These are phyloP conservation scores for Gracilariopsis chorda DNA, from an alignment of 23 red algal species.

Conservation along the genomic window DNA sequence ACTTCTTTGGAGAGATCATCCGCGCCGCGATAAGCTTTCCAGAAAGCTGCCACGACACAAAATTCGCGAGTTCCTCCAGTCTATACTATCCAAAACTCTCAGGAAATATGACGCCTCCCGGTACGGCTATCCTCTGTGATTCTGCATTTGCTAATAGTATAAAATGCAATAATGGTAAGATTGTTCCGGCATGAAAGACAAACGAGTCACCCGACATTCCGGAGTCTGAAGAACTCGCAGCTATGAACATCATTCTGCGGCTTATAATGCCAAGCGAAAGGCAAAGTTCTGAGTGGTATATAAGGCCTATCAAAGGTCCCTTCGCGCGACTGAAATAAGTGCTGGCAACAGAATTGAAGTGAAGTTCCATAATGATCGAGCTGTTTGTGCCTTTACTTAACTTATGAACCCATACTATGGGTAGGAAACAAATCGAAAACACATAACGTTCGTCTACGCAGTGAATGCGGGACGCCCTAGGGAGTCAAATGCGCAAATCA, in stretches of 20 bases:
- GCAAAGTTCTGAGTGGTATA: background rate
- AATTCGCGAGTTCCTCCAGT: background rate
- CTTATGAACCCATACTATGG: too few species aligned
- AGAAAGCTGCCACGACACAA: slow-evolving; percentile 14
- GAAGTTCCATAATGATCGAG: too few species aligned
- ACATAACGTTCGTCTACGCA: too few species aligned
- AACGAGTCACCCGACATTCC: background rate
- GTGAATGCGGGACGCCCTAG: too few species aligned
- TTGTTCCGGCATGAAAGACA: background rate
- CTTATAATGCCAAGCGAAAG: background rate
- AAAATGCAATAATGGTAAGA: background rate
- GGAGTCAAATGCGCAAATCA: too few species aligned
- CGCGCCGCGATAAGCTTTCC: background rate
- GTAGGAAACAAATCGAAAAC: too few species aligned
- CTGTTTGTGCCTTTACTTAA: too few species aligned
- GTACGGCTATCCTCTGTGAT: background rate
- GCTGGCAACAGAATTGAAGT: too few species aligned
- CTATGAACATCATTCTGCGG: background rate
- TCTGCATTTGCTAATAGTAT: background rate
- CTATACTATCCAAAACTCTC: background rate
- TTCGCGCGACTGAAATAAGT: background rate
- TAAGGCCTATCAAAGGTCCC: background rate
- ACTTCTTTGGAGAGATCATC: background rate
- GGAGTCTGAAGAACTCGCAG: background rate
- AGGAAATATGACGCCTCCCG: background rate